Base-by-base conservation (phyloP, 2,329 filamentous ascomycete genomes). In the Metarhizium robertsii region DNA sequence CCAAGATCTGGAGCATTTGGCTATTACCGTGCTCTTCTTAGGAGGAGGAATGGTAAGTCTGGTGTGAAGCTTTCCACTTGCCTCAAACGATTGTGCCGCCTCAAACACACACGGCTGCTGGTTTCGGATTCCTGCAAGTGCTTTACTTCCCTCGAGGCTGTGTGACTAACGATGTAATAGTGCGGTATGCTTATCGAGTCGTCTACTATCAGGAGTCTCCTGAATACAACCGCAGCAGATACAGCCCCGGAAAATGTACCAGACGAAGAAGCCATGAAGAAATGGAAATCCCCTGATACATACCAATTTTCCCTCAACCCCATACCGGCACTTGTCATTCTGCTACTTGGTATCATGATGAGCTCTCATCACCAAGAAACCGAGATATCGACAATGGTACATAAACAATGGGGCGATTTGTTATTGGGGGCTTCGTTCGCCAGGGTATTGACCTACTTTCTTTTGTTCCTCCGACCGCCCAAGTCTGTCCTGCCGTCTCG, bases 331-430 rank as follows among this genome's bases (percentile, higher is more conserved):
- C 77, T 97, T 4, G 82, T 96, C 51, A 92, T 97, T 61, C 76
- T 96, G 56, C 76, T 96, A 1, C 77, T 96, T 1, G 94, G 94
- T 38, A 82, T 92, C 67, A 94, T 96, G 88, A 97, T 97, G 92
- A 87, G 87, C 66, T 90, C 88, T 30, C 92, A 97, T 70, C 89
- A 92, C 57, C 92, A 96, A 68, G 69, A 77, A 32, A 88, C 84
- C 57, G 90, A 90, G 86, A 79, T 91, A 50, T 92, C 90, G 10
- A 89, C 85, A 61, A 96, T 94, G 89, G 81, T 97, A 51, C 92
- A 97, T 73, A 86, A 86, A 66, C 92, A 96, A 71, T 97, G 92
- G 92, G 92, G 92, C 30, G 85, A 84, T 64, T 79, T 97, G 61
- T 79, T 97, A 53, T 80, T 89, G 50, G 90, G 86, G 30, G 92